These are phyloP conservation scores for Pseudogymnoascus sp. DNA, from an alignment of 2,329 filamentous ascomycete species.

Conservation along the genomic window DNA sequence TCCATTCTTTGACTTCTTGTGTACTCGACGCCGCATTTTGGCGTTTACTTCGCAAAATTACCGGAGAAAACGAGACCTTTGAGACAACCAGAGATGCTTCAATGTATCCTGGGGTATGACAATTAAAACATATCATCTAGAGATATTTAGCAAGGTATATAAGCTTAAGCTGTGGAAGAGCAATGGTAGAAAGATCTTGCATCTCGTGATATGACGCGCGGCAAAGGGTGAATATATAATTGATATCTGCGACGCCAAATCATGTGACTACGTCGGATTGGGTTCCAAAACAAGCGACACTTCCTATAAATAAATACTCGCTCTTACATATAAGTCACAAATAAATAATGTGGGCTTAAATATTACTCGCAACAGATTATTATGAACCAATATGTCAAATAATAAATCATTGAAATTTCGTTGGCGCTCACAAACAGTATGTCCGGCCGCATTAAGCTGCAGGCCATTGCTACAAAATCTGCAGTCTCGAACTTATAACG, in stretches of 20 bases:
- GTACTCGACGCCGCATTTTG: constrained; percentile 23
- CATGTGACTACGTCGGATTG: neutral
- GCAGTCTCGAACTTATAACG: neutral
- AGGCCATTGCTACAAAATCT: neutral
- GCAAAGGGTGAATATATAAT: neutral
- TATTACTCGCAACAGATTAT: neutral
- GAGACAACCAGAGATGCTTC: neutral
- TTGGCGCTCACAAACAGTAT: neutral
- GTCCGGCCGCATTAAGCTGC: neutral
- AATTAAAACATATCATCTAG: neutral
- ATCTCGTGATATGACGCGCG: constrained; percentile 6
- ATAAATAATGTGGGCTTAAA: neutral
- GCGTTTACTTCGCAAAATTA: neutral
- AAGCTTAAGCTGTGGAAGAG: neutral
- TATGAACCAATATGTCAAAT: neutral
- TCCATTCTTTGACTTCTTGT: constrained; percentile 33
- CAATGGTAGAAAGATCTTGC: neutral
- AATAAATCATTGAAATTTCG: neutral
- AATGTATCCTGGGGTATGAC: neutral
- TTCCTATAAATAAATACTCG: neutral
- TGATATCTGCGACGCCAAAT: constrained; percentile 1
- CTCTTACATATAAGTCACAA: neutral
- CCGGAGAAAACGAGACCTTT: neutral
- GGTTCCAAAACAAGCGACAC: neutral
- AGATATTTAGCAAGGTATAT: neutral